These are phyloP conservation scores for Beauveria caledonica DNA, from an alignment of 2,329 filamentous ascomycete genomes.

Conservation along the genomic window DNA sequence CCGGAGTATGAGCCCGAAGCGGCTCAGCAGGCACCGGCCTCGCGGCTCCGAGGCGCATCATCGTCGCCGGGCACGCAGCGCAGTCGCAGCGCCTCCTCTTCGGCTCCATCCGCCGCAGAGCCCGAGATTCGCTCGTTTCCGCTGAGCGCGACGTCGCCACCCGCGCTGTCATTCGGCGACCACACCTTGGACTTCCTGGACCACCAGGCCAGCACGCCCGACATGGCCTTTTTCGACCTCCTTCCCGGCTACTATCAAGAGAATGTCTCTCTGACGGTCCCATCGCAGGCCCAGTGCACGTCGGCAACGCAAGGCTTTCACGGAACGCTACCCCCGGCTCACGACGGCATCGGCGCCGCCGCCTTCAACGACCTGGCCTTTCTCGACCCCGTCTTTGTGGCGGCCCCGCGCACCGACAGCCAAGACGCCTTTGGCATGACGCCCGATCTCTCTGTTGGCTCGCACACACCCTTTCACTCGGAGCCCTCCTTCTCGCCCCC, in stretches of 20 bases:
- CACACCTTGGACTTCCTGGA: conserved; percentile 29
- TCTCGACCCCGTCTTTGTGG: neutral
- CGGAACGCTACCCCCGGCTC: neutral
- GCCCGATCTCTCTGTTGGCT: conserved; percentile 8
- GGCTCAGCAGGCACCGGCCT: neutral
- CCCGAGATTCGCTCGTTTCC: neutral
- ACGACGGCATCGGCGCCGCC: neutral
- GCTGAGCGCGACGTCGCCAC: neutral
- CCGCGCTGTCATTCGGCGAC: conserved; percentile 16
- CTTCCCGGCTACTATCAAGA: conserved; percentile 13
- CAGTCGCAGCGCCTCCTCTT: neutral
- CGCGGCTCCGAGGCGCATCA: neutral
- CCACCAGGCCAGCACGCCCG: conserved; percentile 16
- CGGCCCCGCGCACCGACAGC: neutral
- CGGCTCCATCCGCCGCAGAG: neutral
- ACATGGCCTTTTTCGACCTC: conserved; percentile 31
- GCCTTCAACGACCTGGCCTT: neutral
- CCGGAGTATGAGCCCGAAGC: conserved; percentile 21
- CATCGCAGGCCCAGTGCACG: neutral
- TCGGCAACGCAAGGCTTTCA: neutral
- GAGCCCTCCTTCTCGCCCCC: conserved; percentile 5
- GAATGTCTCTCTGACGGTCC: neutral
- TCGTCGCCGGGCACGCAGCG: neutral
- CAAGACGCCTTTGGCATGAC: neutral
- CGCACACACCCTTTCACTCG: neutral